phyloP scores from a whole-genome alignment of 352 stramenopile species.

The Pythium folliculosum region DNA sequence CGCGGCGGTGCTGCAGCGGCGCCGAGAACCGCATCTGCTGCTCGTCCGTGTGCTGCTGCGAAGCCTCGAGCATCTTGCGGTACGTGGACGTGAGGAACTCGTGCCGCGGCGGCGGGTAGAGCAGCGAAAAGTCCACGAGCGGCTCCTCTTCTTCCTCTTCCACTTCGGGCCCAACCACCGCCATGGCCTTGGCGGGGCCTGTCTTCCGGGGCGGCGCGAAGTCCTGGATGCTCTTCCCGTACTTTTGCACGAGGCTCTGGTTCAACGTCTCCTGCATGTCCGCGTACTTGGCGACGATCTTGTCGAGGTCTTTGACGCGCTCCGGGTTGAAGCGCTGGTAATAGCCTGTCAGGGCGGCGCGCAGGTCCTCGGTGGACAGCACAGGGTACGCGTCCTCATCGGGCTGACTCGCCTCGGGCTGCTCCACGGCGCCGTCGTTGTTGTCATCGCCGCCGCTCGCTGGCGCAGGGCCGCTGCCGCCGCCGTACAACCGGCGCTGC shows the following conservation, averaged over 20 bases:
- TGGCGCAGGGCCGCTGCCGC: background rate
- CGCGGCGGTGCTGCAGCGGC: slow-evolving; percentile 72
- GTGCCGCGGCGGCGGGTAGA: slow-evolving; percentile 59
- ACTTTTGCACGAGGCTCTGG: slow-evolving; percentile 67
- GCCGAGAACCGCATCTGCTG: slow-evolving; percentile 80
- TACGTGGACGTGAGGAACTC: slow-evolving; percentile 59
- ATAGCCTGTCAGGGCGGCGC: slow-evolving; percentile 44
- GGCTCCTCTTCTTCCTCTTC: slow-evolving; percentile 32
- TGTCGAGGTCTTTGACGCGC: slow-evolving; percentile 63
- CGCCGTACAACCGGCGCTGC: slow-evolving; percentile 68
- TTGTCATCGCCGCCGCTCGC: slow-evolving; percentile 17
- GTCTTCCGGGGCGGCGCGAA: slow-evolving; percentile 32
- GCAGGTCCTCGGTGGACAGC: slow-evolving; percentile 42
- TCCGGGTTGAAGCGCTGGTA: slow-evolving; percentile 64
- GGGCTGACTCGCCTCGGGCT: slow-evolving; percentile 26
- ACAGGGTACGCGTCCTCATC: slow-evolving; percentile 21
- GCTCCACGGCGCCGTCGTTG: slow-evolving; percentile 25
- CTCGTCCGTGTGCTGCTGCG: slow-evolving; percentile 76
- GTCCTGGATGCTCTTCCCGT: slow-evolving; percentile 54
- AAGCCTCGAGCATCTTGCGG: slow-evolving; percentile 78
- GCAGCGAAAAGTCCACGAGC: slow-evolving; percentile 64
- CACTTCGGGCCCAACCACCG: background rate
- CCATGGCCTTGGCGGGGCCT: background rate
- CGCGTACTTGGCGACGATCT: slow-evolving; percentile 71
- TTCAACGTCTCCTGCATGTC: slow-evolving; percentile 65